Conservation (phyloP, 1,284 basidiomycete species). For the Salmacisia buchloeana region DNA sequence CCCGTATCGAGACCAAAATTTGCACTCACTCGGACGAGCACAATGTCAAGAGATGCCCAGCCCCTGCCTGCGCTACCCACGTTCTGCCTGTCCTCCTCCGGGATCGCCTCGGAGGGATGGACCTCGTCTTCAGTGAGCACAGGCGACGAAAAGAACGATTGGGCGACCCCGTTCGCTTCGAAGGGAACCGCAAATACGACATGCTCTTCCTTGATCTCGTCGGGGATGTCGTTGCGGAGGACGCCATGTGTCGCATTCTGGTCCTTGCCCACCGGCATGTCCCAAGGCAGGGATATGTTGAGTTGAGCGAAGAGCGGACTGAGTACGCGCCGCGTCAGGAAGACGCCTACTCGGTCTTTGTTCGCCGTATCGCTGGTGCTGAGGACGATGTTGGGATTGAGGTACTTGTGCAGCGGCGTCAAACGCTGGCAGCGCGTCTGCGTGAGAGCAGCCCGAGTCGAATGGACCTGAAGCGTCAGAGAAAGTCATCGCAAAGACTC, state of each 20-base stretch:
- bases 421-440: neutral
- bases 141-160: neutral
- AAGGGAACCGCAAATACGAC: neutral
- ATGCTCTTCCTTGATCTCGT: neutral
- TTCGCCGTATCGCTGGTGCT: neutral
- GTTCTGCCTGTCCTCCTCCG: neutral
- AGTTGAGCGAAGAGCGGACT: neutral
- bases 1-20: neutral
- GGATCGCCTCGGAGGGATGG: neutral
- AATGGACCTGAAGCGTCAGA: neutral
- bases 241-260: neutral
- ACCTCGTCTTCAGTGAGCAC: neutral
- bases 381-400: neutral
- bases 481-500: too few species aligned
- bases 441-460: too few species aligned
- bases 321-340: neutral
- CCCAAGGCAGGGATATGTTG: neutral
- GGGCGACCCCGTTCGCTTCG: neutral
- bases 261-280: neutral
- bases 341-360: neutral
- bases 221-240: neutral
- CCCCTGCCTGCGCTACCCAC: neutral
- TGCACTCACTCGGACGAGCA: neutral
- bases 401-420: neutral
- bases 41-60: neutral